phyloP scores from a whole-genome alignment of 2,329 filamentous ascomycete genomes.

The Lasiodiplodia citricola region DNA sequence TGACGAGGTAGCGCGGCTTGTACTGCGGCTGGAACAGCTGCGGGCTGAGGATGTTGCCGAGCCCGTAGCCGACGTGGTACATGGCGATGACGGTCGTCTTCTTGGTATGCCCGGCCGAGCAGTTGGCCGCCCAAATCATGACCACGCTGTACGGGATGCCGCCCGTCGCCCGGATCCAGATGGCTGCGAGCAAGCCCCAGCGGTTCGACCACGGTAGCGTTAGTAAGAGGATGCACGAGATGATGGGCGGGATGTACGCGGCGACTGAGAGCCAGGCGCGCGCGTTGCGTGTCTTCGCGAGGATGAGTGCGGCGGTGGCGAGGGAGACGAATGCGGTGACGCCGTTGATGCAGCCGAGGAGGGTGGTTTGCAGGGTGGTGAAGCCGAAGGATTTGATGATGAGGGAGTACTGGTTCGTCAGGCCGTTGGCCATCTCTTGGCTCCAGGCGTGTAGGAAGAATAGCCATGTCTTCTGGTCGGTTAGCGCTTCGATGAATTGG shows the following conservation, averaged over 20 bases:
- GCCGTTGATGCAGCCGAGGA: slow-evolving; percentile 34
- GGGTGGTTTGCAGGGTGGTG: slow-evolving; percentile 43
- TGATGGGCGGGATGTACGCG: slow-evolving; percentile 43
- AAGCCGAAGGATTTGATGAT: slow-evolving; percentile 55
- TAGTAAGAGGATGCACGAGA: slow-evolving; percentile 45
- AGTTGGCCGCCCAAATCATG: slow-evolving; percentile 14
- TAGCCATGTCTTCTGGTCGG: slow-evolving; percentile 43
- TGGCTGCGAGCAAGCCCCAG: slow-evolving; percentile 44
- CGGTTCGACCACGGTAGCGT: slow-evolving; percentile 46
- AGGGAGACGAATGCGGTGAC: slow-evolving; percentile 36
- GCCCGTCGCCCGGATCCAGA: slow-evolving; percentile 48
- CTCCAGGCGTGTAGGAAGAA: slow-evolving; percentile 44
- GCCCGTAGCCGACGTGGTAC: slow-evolving; percentile 46
- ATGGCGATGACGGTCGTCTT: slow-evolving; percentile 50
- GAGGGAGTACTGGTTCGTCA: slow-evolving; percentile 44
- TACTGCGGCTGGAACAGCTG: slow-evolving; percentile 40
- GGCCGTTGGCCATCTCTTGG: slow-evolving; percentile 48
- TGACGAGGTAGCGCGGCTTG: slow-evolving; percentile 38
- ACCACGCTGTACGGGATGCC: slow-evolving; percentile 28
- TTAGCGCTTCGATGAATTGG: slow-evolving; percentile 41
- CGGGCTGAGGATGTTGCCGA: slow-evolving; percentile 46
- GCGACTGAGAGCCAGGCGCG: slow-evolving; percentile 39
- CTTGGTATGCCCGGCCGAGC: slow-evolving; percentile 45
- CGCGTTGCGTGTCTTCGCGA: slow-evolving; percentile 37
- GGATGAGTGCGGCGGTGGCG: slow-evolving; percentile 35